Percentiles rank a stretch among this genome's conserved stretches.
These are phyloP conservation scores for Vitis labrusca DNA, from an alignment of 164 flowering plant species.

Conservation along the genomic window DNA sequence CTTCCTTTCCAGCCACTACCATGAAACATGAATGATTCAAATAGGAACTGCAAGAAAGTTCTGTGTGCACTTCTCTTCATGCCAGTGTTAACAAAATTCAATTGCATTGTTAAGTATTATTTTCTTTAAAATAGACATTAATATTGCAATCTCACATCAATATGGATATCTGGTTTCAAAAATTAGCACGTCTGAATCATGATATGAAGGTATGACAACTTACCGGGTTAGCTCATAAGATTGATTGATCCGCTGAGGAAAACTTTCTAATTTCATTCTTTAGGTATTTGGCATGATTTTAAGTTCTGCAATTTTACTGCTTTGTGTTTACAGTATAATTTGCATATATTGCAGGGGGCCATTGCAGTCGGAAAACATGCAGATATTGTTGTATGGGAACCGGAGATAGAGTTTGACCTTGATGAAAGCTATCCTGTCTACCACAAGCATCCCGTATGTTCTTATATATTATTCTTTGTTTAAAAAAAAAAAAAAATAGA, in stretches of 20 bases:
- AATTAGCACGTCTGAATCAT: not conserved
- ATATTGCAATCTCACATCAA: too few relatives aligned
- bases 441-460: conserved; percentile 76
- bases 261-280: not conserved
- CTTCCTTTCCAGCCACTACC: not conserved
- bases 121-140: not conserved
- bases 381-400: conserved; percentile 97
- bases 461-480: not conserved
- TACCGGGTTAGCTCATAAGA: not conserved
- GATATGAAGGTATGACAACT: not conserved
- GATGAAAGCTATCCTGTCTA: conserved; percentile 50
- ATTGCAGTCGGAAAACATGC: conserved; percentile 82
- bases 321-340: not conserved
- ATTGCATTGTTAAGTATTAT: not conserved
- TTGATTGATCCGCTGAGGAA: not conserved
- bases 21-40: not conserved
- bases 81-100: not conserved
- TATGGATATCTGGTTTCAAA: not conserved
- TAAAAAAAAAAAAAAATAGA: too few relatives aligned
- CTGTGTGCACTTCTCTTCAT: not conserved
- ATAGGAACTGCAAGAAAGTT: not conserved
- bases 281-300: not conserved
- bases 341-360: conserved; percentile 62
- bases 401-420: conserved; percentile 69
- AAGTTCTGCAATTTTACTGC: not conserved